These are phyloP conservation scores for grape (Vitis vinifera) DNA, from an alignment of 164 flowering plant genomes.

Conservation along the genomic window DNA sequence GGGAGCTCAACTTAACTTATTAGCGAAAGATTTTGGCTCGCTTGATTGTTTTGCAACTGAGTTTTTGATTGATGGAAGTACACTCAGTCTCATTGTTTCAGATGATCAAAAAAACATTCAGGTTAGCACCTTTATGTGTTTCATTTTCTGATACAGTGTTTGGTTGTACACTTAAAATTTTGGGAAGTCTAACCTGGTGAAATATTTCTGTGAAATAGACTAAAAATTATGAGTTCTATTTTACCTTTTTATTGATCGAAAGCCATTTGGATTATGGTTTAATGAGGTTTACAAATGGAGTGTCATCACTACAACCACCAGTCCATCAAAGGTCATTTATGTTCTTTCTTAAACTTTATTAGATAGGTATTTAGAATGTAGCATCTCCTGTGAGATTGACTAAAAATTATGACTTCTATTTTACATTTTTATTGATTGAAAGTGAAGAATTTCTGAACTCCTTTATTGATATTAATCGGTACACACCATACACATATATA, in stretches of 20 bases:
- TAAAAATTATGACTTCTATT: not conserved
- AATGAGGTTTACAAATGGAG: not conserved
- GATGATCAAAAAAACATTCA: slow-evolving; percentile 96
- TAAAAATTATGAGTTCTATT: not conserved
- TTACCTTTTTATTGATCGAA: not conserved
- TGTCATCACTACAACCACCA: too few species aligned
- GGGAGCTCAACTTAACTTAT: slow-evolving; percentile 81
- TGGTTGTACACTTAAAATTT: not conserved
- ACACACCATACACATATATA: too few species aligned
- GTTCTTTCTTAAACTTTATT: too few species aligned
- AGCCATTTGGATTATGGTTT: not conserved
- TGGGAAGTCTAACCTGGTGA: not conserved
- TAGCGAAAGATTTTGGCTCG: slow-evolving; percentile 92
- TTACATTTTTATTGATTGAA: not conserved
- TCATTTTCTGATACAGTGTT: not conserved
- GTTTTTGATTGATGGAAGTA: slow-evolving; percentile 92
- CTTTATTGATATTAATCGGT: too few species aligned
- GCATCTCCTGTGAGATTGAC: not conserved
- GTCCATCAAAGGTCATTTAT: too few species aligned
- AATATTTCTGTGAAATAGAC: not conserved
- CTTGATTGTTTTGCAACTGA: slow-evolving; percentile 96
- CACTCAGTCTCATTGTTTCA: slow-evolving; percentile 84
- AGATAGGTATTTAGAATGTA: too few species aligned
- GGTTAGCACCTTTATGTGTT: slow-evolving; percentile 39
- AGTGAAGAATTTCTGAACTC: too few species aligned